Evolutionary conservation across 805 yeast species (phyloP).

Genomic region (Yamadazyma nakazawae): DNA sequence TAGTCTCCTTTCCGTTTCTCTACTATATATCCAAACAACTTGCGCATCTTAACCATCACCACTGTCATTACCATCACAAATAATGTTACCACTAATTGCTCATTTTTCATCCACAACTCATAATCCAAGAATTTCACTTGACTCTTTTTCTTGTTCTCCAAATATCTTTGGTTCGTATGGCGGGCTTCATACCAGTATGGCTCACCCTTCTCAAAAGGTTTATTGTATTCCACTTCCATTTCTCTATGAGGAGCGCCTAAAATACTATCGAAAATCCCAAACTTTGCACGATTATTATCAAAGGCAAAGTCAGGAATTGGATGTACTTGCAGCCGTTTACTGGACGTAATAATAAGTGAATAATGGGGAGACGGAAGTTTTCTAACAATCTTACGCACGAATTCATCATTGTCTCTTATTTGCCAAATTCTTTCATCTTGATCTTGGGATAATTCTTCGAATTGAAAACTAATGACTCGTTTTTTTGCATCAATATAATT

Average conservation of each 20-base stretch:
- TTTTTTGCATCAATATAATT: constrained; percentile 62
- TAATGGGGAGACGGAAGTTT: constrained; percentile 73
- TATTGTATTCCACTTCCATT: constrained; percentile 54
- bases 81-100: constrained; percentile 42
- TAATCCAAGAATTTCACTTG: constrained; percentile 41
- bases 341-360: constrained; percentile 54
- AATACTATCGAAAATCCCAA: constrained; percentile 54
- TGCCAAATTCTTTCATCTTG: constrained; percentile 11
- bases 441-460: constrained; percentile 44
- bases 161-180: constrained; percentile 29
- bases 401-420: constrained; percentile 42
- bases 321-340: constrained; percentile 19
- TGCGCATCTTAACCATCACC: constrained; percentile 5
- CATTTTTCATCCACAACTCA: constrained; percentile 50
- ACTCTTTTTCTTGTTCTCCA: constrained; percentile 27
- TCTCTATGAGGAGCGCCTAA: constrained; percentile 49
- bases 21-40: constrained; percentile 1
- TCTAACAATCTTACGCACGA: constrained; percentile 54
- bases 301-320: constrained; percentile 32
- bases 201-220: constrained; percentile 29
- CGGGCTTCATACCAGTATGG: constrained; percentile 25
- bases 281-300: constrained; percentile 28
- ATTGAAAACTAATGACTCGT: constrained; percentile 58
- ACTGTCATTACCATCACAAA: constrained; percentile 21
- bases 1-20: background rate